These are phyloP conservation scores for Parastagonospora nodorum DNA, from an alignment of 2,329 filamentous ascomycete genomes.

Conservation along the genomic window DNA sequence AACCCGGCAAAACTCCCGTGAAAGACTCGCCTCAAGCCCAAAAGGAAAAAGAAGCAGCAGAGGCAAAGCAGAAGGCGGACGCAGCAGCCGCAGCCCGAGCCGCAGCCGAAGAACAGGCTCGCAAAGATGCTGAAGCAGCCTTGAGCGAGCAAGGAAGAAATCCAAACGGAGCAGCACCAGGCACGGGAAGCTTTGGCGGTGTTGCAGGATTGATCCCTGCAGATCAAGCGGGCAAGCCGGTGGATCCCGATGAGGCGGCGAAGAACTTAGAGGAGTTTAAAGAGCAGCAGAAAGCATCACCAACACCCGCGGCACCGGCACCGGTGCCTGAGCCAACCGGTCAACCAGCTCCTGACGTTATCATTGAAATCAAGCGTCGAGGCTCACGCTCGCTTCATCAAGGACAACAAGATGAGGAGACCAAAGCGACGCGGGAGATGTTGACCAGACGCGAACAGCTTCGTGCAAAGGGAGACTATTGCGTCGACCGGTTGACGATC, in stretches of 20 bases:
- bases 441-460: neutral
- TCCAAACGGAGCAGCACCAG: neutral
- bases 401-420: neutral
- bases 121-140: neutral
- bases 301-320: neutral
- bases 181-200: constrained; percentile 4
- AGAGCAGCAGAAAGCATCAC: neutral
- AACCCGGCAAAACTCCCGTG: constrained; percentile 4
- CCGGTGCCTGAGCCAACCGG: neutral
- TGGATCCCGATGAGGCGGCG: neutral
- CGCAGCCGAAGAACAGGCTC: neutral
- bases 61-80: neutral
- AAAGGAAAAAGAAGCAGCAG: constrained; percentile 2
- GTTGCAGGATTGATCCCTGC: neutral
- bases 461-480: neutral
- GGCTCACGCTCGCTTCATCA: neutral
- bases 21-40: constrained; percentile 1
- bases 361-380: neutral
- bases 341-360: neutral
- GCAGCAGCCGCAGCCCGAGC: neutral
- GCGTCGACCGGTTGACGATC: neutral
- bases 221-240: neutral
- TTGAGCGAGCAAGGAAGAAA: neutral
- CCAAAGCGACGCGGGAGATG: neutral
- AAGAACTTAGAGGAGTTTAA: neutral